Base-by-base conservation (phyloP, 371 early-diverging fungal species). In the Nematocida ironsii region DNA sequence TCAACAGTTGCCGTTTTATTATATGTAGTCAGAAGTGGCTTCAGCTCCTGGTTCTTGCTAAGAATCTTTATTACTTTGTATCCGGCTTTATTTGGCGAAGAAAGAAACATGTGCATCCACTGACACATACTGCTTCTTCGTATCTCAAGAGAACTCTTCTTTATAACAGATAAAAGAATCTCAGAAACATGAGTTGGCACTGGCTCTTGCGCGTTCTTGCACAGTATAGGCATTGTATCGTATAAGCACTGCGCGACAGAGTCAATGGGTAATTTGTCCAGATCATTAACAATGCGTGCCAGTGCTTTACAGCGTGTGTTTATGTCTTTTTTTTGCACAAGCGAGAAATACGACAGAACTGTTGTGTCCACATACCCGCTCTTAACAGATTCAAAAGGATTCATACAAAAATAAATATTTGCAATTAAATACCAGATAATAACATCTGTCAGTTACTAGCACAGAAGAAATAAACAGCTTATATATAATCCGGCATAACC, bases 361-460 rank as follows among this genome's bases (percentile, higher is more conserved):
- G 13, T 45, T 62, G 47, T 39, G 40, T 78, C 71, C 47, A 44
- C 56, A 23, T 48, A 58, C 20, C 52, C 60, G 47, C 69, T 40
- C 33, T 33, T 56, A 48, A 62, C 52, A 45, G 27, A 23, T 25
- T 78, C 71, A 70, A 78, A 78, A 13, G 80, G 80, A 70, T 78
- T 78, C 80, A 78, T 78, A 39, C 39, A 73, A 73, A 73, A 73
- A 73, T 73, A 73, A 73, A 73, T 68, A 64, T 64, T 64, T 64
- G 64, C 64, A 64, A 64, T 16, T 64, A 64, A 64, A 64, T 64
- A 44, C 52, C 52, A 9, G 52, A 50, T 50, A 50, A 13, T 13
- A 18, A 50, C 33, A 33, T 33, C 33, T 33, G 33, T 33, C 33
- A 33, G 33, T 33, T 33, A 33, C 33, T 33, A 33, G 33, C 33